Evolutionary conservation across 2,329 filamentous ascomycete species (phyloP), one percentile per base, ranked within the genome.

Genomic region (Akanthomyces dipterigenus): DNA sequence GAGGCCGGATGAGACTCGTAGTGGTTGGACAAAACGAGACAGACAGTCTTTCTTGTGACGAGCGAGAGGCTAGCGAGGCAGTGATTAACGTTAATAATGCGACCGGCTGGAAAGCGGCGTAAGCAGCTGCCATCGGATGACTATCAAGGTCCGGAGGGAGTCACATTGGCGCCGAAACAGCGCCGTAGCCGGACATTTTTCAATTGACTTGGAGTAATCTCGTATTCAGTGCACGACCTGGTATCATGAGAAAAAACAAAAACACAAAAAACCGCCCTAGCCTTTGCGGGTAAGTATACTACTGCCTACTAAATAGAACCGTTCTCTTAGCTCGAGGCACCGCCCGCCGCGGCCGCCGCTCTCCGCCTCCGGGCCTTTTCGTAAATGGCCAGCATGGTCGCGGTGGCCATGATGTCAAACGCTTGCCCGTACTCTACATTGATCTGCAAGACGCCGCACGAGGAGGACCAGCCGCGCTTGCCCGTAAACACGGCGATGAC

Each of bases 401-500:
- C 36, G 18, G 55, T 36, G 8, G 34, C 53, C 20, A 48, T 38
- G 26, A 34, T 2, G 24, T 62, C 60, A 40, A 62, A 62, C 22
- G 34, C 54, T 12, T n/a, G 14, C 28, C 60, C 60, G 14, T 38
- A 54, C 18, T 53, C 54, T 11, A 18, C 60, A 28, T 58, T 54
- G 38, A 57, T 58, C 46, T 62, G 54, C 50, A 62, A 38, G 22
- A 49, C 42, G 18, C 60, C 60, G 48, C 60, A 54, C 43, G 36
- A 31, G 14, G 40, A 48, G 14, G 40, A 48, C 46, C 43, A 45
- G 3, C 54, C 40, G 18, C 28, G 16, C 26, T 14, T 18, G 36
- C n/a, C 9, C 53, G 54, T 62, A 20, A 62, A 62, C 24, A 58
- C 54, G 46, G 34, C 60, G 9, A 62, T 45, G 3, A 62, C 54